These are phyloP conservation scores for Oryza australiensis DNA, from an alignment of 176 grass and related monocot genomes.

Conservation along the genomic window DNA sequence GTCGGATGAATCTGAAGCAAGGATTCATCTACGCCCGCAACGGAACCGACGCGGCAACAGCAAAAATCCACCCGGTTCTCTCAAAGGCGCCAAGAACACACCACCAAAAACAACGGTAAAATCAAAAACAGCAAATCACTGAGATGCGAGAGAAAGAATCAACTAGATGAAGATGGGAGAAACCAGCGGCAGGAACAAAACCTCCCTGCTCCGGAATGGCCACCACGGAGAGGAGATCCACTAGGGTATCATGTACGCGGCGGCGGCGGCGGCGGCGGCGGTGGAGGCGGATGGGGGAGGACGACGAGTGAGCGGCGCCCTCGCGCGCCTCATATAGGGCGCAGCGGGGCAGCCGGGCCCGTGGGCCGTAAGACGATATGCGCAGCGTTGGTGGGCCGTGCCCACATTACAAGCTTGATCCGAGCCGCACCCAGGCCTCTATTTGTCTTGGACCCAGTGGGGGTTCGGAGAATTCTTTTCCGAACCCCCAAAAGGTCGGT, in stretches of 20 bases:
- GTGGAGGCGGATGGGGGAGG: background rate
- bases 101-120: background rate
- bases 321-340: background rate
- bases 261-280: background rate
- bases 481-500: too few species aligned
- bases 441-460: too few species aligned
- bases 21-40: constrained; percentile 49
- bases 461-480: too few species aligned
- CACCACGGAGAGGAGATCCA: background rate
- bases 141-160: background rate
- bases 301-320: background rate
- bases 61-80: constrained; percentile 41
- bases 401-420: too few species aligned
- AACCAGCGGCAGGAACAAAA: background rate
- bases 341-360: too few species aligned
- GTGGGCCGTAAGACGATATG: background rate
- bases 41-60: constrained; percentile 41
- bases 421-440: too few species aligned
- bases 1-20: background rate
- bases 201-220: background rate
- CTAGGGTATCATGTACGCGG: background rate
- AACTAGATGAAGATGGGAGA: background rate
- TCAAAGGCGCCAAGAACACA: background rate
- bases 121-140: background rate
- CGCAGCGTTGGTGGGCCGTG: too few species aligned